Base-by-base conservation (phyloP, 2,329 filamentous ascomycete genomes). In the Graphiopsis chlorocephala region DNA sequence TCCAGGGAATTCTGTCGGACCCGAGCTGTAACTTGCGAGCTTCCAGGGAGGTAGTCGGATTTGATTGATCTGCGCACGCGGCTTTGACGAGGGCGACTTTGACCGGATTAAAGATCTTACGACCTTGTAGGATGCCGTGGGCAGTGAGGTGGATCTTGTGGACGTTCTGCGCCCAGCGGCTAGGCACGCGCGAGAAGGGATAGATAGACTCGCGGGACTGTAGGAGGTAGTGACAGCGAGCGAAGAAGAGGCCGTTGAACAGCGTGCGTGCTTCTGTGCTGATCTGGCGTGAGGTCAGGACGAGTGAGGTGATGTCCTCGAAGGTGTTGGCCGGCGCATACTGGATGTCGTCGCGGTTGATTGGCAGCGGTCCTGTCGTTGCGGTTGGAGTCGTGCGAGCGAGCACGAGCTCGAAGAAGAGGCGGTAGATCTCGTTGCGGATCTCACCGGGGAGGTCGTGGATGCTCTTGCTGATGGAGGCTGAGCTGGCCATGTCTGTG, bases 391-490 rank as follows among this genome's bases (percentile, higher is more conserved):
- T 33, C 0, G n/a, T 38, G n/a, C 1, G 8, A 4, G 50, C 26
- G 26, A 53, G 25, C 10, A 29, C 50, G 10, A n/a, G 15, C 17
- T 57, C 53, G 31, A 57, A 57, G 53, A 35, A 15, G 53, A 25
- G 20, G 31, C 12, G 31, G 20, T 57, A 57, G 20, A 57, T 26
- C 8, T 25, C 33, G 53, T 57, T 38, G 31, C 53, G 31, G 3
- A 57, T 5, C 23, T 57, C 53, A 6, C n/a, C 29, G 33, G 53
- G 53, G 7, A 57, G 53, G 29, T 17, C 12, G 20, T 33, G 11
- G 20, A 57, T 35, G 31, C 10, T 12, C 55, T 25, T 64, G 64
- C 47, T 55, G 25, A 25, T 52, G 59, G 48, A 66, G 38, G 28
- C 4, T n/a, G 28, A 53, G 4, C 7, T 12, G 3, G 26, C 15